Evolutionary conservation across 805 yeast species (phyloP).

Genomic region (Candida ulmi): DNA sequence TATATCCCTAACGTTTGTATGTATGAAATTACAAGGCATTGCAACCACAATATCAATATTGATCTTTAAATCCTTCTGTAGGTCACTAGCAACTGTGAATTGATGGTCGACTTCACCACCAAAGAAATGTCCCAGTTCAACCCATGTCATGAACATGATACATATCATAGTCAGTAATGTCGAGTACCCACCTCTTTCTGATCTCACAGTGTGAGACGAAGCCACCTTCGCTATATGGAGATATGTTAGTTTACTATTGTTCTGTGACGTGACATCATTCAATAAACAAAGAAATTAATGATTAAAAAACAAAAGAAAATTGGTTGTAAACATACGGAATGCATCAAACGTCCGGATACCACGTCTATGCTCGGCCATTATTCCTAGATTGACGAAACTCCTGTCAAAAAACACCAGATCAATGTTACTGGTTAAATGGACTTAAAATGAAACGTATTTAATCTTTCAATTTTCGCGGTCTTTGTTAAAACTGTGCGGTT

Average conservation of each 20-base stretch:
- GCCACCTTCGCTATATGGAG: constrained; percentile 52
- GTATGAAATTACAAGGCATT: constrained; percentile 75
- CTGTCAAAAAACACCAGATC: too few relatives aligned
- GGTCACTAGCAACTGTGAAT: constrained; percentile 62
- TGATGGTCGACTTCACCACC: constrained; percentile 80
- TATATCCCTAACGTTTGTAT: constrained; percentile 70
- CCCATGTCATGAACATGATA: constrained; percentile 68
- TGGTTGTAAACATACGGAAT: constrained; percentile 45
- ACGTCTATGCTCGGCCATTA: constrained; percentile 19
- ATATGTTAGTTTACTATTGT: too few relatives aligned
- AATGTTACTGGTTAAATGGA: too few relatives aligned
- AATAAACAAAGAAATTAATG: constrained; percentile 3
- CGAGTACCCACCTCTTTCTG: constrained; percentile 72
- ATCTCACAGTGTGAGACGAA: constrained; percentile 64
- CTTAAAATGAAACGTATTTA: too few relatives aligned
- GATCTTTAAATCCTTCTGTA: constrained; percentile 55
- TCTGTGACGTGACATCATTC: too few relatives aligned
- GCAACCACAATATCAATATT: constrained; percentile 78
- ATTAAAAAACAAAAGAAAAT: not conserved
- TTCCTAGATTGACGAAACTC: not conserved
- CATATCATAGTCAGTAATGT: constrained; percentile 59
- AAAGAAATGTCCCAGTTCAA: constrained; percentile 76
- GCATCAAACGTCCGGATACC: constrained; percentile 60
- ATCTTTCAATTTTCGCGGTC: too few relatives aligned
- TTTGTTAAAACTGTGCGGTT: not conserved